Evolutionary conservation across 257 asterid genomes (phyloP).

Genomic region (Datura wrightii): DNA sequence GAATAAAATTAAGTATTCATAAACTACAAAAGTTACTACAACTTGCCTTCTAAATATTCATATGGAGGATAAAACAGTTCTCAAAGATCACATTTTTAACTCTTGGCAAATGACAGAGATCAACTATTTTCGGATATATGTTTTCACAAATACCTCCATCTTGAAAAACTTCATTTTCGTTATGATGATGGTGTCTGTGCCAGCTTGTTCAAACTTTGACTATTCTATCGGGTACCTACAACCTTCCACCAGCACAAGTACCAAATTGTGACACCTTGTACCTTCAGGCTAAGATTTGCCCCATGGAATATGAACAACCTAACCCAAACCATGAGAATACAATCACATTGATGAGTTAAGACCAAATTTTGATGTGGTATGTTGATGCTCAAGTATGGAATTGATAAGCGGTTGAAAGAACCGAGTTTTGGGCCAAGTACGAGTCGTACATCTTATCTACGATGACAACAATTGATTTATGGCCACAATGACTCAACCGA

Average conservation of each 20-base stretch:
- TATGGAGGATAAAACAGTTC: too few relatives aligned
- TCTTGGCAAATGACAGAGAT: constrained; percentile 12
- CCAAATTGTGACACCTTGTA: background rate
- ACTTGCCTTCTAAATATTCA: background rate
- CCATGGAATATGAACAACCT: too few relatives aligned
- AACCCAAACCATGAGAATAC: too few relatives aligned
- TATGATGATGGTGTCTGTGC: background rate
- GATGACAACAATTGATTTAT: too few relatives aligned
- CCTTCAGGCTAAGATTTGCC: too few relatives aligned
- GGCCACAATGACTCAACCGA: too few relatives aligned
- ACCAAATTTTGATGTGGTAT: too few relatives aligned
- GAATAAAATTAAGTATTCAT: background rate
- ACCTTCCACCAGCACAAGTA: background rate
- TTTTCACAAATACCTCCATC: background rate
- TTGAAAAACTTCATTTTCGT: background rate
- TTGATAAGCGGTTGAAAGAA: too few relatives aligned
- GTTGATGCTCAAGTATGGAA: too few relatives aligned
- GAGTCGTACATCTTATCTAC: too few relatives aligned
- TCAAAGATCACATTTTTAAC: background rate
- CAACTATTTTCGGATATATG: background rate
- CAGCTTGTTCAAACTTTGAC: background rate
- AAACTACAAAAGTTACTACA: background rate
- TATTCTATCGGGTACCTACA: background rate
- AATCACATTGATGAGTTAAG: too few relatives aligned
- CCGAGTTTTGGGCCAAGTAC: too few relatives aligned